Percentiles rank a stretch among this genome's conserved stretches.
phyloP scores from a whole-genome alignment of 2,329 filamentous ascomycete genomes.

The Gyromitra esculenta region DNA sequence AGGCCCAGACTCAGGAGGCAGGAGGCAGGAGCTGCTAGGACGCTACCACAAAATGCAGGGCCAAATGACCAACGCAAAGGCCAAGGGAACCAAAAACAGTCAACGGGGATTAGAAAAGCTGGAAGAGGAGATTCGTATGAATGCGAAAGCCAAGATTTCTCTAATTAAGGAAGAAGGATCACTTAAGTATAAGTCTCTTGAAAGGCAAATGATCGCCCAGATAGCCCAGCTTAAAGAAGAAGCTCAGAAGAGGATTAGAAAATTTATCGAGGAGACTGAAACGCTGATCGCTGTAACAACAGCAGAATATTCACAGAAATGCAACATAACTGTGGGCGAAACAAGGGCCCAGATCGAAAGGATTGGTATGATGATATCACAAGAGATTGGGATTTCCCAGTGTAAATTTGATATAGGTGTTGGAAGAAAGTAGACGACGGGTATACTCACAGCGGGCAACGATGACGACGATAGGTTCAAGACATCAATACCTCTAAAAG shows the following conservation, averaged over 20 bases:
- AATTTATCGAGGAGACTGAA: conserved; percentile 24
- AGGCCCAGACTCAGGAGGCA: not conserved
- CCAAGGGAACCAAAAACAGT: not conserved
- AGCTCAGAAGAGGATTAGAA: conserved; percentile 1
- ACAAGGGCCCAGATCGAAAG: conserved; percentile 19
- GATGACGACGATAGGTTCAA: not conserved
- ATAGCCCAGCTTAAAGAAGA: conserved; percentile 30
- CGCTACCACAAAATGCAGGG: not conserved
- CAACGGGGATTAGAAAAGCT: not conserved
- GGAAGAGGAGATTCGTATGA: conserved; percentile 10
- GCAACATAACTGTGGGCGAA: conserved; percentile 19
- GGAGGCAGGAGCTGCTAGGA: not conserved
- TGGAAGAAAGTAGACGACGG: not conserved
- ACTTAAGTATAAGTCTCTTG: conserved; percentile 20
- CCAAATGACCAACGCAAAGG: not conserved
- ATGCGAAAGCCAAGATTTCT: conserved; percentile 17
- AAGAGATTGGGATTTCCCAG: conserved; percentile 6
- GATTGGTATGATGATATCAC: not conserved
- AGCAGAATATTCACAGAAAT: conserved; percentile 10
- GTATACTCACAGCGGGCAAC: not conserved
- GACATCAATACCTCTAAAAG: not conserved
- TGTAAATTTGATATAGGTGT: not conserved
- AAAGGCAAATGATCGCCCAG: conserved; percentile 17
- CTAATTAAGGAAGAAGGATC: conserved; percentile 21
- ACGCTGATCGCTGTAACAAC: conserved; percentile 1